A percentile compares a stretch with the other conserved stretches of the same genome.
Evolutionary conservation across 192 early-diverging fungal species (phyloP).

Genomic region (Coemansia sp.): DNA sequence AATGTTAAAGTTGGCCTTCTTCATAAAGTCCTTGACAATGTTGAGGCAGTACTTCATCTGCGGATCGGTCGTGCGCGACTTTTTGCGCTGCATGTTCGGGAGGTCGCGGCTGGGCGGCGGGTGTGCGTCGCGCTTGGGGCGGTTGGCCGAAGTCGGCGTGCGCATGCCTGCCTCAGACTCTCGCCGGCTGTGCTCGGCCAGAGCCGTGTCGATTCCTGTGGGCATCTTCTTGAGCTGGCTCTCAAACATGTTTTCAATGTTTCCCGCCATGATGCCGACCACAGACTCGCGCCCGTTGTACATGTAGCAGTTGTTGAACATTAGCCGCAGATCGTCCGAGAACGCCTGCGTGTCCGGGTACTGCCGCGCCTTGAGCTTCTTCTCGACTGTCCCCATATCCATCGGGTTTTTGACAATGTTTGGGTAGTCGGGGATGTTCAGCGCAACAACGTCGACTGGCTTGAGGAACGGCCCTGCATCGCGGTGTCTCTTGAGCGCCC

Average conservation of each 20-base stretch:
- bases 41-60: conserved; percentile 65
- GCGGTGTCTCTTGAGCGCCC: conserved; percentile 72
- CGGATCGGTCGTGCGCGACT: conserved; percentile 51
- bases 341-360: conserved; percentile 69
- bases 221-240: conserved; percentile 72
- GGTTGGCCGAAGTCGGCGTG: conserved; percentile 51
- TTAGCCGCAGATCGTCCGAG: conserved; percentile 64
- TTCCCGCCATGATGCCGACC: conserved; percentile 65
- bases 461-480: conserved; percentile 84
- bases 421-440: conserved; percentile 79
- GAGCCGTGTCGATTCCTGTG: conserved; percentile 50
- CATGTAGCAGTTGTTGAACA: conserved; percentile 76
- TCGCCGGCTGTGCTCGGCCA: conserved; percentile 44
- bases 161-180: conserved; percentile 27
- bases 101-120: conserved; percentile 59
- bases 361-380: conserved; percentile 59
- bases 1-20: conserved; percentile 65
- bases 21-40: conserved; percentile 65
- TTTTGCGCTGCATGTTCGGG: conserved; percentile 41
- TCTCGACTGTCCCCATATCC: conserved; percentile 75
- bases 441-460: conserved; percentile 73
- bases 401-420: conserved; percentile 73
- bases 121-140: conserved; percentile 63
- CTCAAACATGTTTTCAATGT: conserved; percentile 69
- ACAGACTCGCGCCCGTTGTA: conserved; percentile 77